Conservation (phyloP, 2,329 filamentous ascomycete genomes). For the Fusarium temperatum region DNA sequence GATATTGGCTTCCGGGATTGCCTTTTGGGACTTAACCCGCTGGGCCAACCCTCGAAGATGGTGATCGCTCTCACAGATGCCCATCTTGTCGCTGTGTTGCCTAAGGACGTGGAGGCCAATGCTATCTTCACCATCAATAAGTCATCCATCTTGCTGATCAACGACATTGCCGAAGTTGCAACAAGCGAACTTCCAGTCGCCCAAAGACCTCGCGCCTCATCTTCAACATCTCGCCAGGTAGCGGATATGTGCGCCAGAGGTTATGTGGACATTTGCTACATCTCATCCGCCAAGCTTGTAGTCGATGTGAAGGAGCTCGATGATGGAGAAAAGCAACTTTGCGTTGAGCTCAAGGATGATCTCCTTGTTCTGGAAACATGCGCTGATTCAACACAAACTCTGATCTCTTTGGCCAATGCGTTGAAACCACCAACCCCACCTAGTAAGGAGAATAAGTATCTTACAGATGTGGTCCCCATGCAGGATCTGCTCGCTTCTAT, state of each 20-base stretch:
- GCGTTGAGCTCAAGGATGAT: slow-evolving; percentile 85
- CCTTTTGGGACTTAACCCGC: slow-evolving; percentile 84
- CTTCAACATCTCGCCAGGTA: slow-evolving; percentile 60
- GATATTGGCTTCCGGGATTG: slow-evolving; percentile 84
- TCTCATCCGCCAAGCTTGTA: slow-evolving; percentile 79
- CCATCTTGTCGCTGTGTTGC: slow-evolving; percentile 73
- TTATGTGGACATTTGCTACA: slow-evolving; percentile 86
- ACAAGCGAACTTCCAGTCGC: slow-evolving; percentile 13
- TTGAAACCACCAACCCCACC: slow-evolving; percentile 85
- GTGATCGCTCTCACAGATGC: slow-evolving; percentile 82
- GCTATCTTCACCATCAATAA: slow-evolving; percentile 77
- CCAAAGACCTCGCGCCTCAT: slow-evolving; percentile 43
- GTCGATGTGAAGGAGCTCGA: slow-evolving; percentile 66
- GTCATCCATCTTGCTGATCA: slow-evolving; percentile 83
- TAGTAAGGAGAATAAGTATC: slow-evolving; percentile 83
- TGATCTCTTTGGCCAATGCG: slow-evolving; percentile 81
- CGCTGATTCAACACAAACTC: slow-evolving; percentile 94
- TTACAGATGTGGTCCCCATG: slow-evolving; percentile 85
- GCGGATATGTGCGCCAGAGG: slow-evolving; percentile 70
- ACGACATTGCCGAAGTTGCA: slow-evolving; percentile 66
- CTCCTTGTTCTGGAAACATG: slow-evolving; percentile 93
- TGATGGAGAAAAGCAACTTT: slow-evolving; percentile 72
- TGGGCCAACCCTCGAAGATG: slow-evolving; percentile 77
- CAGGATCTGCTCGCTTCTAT: slow-evolving; percentile 91
- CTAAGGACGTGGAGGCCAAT: slow-evolving; percentile 70